Evolutionary conservation across 1,139 yeast species (phyloP).

Genomic region (Yamadazyma triangularis): DNA sequence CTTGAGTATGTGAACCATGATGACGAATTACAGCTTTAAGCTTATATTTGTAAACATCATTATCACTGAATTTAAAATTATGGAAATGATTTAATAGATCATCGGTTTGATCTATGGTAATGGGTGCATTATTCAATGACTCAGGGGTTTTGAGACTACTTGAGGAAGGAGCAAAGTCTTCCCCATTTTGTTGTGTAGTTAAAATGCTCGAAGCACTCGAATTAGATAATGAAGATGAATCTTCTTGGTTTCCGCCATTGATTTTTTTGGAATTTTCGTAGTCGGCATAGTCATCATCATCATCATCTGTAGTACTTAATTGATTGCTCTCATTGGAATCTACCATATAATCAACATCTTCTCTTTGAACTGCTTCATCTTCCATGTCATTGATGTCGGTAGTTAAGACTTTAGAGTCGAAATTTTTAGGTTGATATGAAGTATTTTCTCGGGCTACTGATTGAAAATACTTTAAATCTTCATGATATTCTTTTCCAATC

Average conservation of each 20-base stretch:
- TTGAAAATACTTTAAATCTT: slow-evolving; percentile 34
- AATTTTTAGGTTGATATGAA: slow-evolving; percentile 7
- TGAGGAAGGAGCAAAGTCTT: slow-evolving; percentile 9
- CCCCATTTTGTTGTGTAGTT: slow-evolving; percentile 3
- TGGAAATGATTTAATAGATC: slow-evolving; percentile 36
- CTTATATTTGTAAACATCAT: slow-evolving; percentile 48
- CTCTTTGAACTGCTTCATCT: slow-evolving; percentile 39
- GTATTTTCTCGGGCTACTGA: slow-evolving; percentile 16
- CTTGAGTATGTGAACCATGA: slow-evolving; percentile 83
- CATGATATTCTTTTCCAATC: slow-evolving; percentile 42
- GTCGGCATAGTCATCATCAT: slow-evolving; percentile 16
- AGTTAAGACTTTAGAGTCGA: slow-evolving; percentile 30
- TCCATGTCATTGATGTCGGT: slow-evolving; percentile 44
- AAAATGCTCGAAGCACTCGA: slow-evolving; percentile 7
- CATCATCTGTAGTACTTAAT: slow-evolving; percentile 16
- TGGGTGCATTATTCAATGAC: slow-evolving; percentile 36
- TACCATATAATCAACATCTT: slow-evolving; percentile 30
- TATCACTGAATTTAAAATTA: slow-evolving; percentile 40
- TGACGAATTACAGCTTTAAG: slow-evolving; percentile 77
- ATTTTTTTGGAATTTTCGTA: no score
- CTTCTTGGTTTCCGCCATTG: no score
- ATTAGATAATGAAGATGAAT: slow-evolving; percentile 10
- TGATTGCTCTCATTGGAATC: slow-evolving; percentile 26
- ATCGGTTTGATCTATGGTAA: slow-evolving; percentile 35
- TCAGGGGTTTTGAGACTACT: slow-evolving; percentile 17